These are phyloP conservation scores for Fusarium proliferatum DNA, from an alignment of 2,329 filamentous ascomycete species.

Conservation along the genomic window DNA sequence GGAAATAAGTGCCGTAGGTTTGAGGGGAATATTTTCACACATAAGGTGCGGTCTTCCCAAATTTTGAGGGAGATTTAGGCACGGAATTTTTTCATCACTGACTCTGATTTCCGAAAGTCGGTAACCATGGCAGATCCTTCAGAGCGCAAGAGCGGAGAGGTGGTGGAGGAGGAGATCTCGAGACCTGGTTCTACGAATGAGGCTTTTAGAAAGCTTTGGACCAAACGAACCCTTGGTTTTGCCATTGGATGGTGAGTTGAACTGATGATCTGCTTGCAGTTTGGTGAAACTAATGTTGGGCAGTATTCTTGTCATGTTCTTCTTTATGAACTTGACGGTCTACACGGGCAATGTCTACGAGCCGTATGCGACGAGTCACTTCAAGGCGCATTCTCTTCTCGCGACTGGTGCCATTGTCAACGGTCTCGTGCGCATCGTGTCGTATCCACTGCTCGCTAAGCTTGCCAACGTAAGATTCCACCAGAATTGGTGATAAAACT, in stretches of 20 bases:
- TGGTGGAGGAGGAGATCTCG: not conserved
- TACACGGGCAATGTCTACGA: slow-evolving; percentile 38
- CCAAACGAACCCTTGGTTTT: not conserved
- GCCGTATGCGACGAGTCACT: slow-evolving; percentile 34
- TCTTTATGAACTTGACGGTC: slow-evolving; percentile 36
- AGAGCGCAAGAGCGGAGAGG: not conserved
- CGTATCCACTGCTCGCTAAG: slow-evolving; percentile 29
- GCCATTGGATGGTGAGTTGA: slow-evolving; percentile 19
- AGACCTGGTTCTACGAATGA: slow-evolving; percentile 18
- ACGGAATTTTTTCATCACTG: not conserved
- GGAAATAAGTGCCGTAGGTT: slow-evolving; percentile 8
- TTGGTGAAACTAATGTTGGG: not conserved
- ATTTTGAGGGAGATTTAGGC: not conserved
- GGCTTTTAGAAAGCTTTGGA: slow-evolving; percentile 31
- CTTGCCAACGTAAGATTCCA: slow-evolving; percentile 22
- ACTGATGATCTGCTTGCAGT: fast-evolving
- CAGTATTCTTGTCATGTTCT: slow-evolving; percentile 35
- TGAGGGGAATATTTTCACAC: not conserved
- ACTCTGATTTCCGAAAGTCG: not conserved
- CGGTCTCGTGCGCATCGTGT: slow-evolving; percentile 29
- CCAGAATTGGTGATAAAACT: no score
- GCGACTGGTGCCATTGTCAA: slow-evolving; percentile 27
- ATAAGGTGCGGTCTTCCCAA: not conserved
- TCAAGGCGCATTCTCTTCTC: slow-evolving; percentile 25
- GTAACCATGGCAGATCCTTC: not conserved